Base-by-base conservation (phyloP, 2,329 filamentous ascomycete genomes). In the Arthrobotrys iridis region DNA sequence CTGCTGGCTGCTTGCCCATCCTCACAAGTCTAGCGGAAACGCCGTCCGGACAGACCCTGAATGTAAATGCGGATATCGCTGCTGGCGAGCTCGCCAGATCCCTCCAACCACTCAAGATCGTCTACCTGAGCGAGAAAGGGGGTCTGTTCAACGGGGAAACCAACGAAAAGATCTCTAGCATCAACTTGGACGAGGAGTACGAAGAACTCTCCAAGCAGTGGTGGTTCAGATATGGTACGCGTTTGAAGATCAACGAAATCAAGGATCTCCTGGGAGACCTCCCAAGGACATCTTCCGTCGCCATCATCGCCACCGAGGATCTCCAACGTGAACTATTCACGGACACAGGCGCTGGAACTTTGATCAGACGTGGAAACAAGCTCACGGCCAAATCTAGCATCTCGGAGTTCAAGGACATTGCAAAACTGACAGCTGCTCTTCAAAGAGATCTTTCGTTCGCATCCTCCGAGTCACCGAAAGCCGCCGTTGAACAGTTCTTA, bases 51-150 rank as follows among this genome's bases (percentile, higher is more conserved):
- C 93, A 94, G 82, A 89, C 98, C 59, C 87, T 99, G 77, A 99
- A 99, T 81, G 95, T 99, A 82, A 99, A 99, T 81, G 95, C 95
- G 35, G 95, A 99, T 83, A 94, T 97, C 76, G 94, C 94, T 35
- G 95, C 95, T 28, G 93, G 93, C 78, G 94, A 97, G 84, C 86
- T 99, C 76, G 94, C 95, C 22, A 90, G 92, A 74, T 89, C 91
- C 67, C 85, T 99, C 63, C 90, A 98, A 83, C 95, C 95, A 24
- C 85, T 98, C 80, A 99, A 99, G 88, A 94, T 98, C 76, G 93
- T 99, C 74, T 99, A 97, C 82, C 87, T 98, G n/a, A 96, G 93
- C 3, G 95, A 99, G 85, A 98, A 98, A 87, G 95, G 95, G 57
- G 95, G 94, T 5, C 85, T 99, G 33, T 96, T 97, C 84, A 93